These are phyloP conservation scores for Petunia axillaris DNA, from an alignment of 257 asterid species.

Conservation along the genomic window DNA sequence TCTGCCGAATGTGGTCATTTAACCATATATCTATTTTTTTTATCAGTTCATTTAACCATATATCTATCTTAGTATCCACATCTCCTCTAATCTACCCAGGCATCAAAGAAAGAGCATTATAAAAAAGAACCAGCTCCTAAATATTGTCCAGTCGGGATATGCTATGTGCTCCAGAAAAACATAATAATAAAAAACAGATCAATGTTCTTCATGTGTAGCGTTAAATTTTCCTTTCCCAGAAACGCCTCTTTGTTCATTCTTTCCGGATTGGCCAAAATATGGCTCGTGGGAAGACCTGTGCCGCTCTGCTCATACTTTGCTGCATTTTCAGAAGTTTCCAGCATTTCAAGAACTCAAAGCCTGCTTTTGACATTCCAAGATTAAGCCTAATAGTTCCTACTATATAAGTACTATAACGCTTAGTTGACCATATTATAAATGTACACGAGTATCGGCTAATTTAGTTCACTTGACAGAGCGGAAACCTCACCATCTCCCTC, in stretches of 20 bases:
- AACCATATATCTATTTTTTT: too few species aligned
- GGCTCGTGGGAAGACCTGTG: neutral
- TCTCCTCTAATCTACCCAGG: neutral
- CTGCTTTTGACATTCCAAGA: slow-evolving; percentile 8
- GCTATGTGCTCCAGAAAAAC: neutral
- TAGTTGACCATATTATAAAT: slow-evolving; percentile 11
- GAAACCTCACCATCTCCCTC: neutral
- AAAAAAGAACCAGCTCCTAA: neutral
- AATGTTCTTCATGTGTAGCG: neutral
- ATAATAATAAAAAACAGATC: neutral
- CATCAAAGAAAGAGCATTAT: neutral
- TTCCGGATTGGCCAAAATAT: neutral
- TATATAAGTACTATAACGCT: neutral
- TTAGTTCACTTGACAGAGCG: neutral
- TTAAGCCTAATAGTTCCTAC: slow-evolving; percentile 1
- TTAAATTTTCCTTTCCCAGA: slow-evolving; percentile 9
- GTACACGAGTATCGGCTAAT: neutral
- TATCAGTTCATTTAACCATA: too few species aligned
- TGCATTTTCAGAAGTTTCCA: slow-evolving; percentile 1
- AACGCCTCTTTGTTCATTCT: neutral
- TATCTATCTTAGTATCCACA: too few species aligned
- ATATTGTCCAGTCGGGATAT: neutral
- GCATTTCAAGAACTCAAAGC: slow-evolving; percentile 3
- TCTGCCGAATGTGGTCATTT: too few species aligned
- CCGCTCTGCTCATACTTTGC: neutral